phyloP scores from a whole-genome alignment of 2,329 filamentous ascomycete species.

The Onygena corvina region DNA sequence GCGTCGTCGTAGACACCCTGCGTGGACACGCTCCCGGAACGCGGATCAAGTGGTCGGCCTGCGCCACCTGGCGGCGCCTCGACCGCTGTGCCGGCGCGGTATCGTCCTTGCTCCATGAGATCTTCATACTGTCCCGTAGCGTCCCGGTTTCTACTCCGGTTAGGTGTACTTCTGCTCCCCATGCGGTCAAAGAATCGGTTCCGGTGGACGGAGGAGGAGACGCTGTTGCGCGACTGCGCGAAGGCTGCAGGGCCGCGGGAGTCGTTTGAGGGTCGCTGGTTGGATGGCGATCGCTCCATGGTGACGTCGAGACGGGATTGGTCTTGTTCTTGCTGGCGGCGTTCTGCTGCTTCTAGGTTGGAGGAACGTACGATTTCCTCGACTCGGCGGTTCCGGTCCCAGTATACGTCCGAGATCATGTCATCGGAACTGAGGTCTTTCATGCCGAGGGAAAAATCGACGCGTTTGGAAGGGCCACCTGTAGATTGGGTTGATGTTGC shows the following conservation, averaged over 20 bases:
- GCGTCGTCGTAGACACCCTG: constrained; percentile 16
- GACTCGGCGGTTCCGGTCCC: constrained; percentile 39
- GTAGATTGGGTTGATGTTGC: constrained; percentile 37
- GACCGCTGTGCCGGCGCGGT: constrained; percentile 22
- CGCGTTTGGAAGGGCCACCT: constrained; percentile 49
- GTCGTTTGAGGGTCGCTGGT: constrained; percentile 16
- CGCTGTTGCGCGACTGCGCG: constrained; percentile 17
- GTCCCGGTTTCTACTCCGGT: neutral
- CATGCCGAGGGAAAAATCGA: constrained; percentile 62
- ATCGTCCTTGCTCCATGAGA: constrained; percentile 38
- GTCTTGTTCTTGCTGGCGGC: constrained; percentile 23
- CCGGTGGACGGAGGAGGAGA: constrained; percentile 36
- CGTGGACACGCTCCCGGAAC: constrained; percentile 15
- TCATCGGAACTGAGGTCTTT: constrained; percentile 46
- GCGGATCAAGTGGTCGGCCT: constrained; percentile 14
- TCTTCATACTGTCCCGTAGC: constrained; percentile 25
- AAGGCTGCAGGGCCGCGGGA: constrained; percentile 18
- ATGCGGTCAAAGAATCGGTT: constrained; percentile 52
- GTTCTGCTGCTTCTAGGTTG: constrained; percentile 32
- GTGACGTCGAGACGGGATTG: constrained; percentile 17
- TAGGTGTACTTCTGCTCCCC: constrained; percentile 19
- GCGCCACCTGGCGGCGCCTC: neutral
- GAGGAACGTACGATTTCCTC: constrained; percentile 29
- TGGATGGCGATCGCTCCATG: constrained; percentile 16
- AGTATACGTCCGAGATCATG: constrained; percentile 53